A percentile compares a stretch with the other conserved stretches of the same genome.
Conservation (phyloP, 768 basidiomycete species). For the Tricholoma bakamatsutake region DNA sequence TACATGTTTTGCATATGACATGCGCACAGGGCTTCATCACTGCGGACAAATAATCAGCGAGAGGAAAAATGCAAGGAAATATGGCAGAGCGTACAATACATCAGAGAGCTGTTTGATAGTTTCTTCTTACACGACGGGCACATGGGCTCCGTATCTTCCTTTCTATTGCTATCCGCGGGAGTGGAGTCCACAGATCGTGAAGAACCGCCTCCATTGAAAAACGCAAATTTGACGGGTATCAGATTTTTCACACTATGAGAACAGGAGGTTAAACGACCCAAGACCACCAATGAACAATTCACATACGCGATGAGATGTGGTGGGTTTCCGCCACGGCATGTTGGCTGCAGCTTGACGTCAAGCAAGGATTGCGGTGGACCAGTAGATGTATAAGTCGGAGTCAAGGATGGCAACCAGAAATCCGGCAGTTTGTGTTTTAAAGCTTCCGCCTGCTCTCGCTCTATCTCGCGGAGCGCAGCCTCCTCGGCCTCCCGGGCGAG, state of each 20-base stretch:
- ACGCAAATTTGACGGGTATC: conserved; percentile 74
- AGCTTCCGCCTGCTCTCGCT: conserved; percentile 79
- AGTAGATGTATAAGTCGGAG: conserved; percentile 68
- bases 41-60: conserved; percentile 20
- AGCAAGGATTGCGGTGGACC: conserved; percentile 60
- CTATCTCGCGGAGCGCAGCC: conserved; percentile 75
- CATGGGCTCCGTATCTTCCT: conserved; percentile 60
- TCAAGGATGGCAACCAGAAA: conserved; percentile 94
- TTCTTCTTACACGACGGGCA: conserved; percentile 86
- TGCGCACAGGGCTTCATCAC: conserved; percentile 87
- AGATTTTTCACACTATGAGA: conserved; percentile 75
- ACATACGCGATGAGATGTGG: conserved; percentile 75
- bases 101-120: conserved; percentile 70
- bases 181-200: conserved; percentile 34
- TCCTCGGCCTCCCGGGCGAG: conserved; percentile 83
- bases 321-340: conserved; percentile 78
- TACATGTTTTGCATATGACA: conserved; percentile 88
- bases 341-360: conserved; percentile 83
- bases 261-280: conserved; percentile 3
- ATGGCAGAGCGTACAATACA: conserved; percentile 49
- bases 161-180: conserved; percentile 30
- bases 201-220: conserved; percentile 32
- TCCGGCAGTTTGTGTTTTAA: conserved; percentile 88
- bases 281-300: not conserved
- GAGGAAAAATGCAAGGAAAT: not conserved